phyloP scores from a whole-genome alignment of 345 rosid genomes.

The Turnera subulata region DNA sequence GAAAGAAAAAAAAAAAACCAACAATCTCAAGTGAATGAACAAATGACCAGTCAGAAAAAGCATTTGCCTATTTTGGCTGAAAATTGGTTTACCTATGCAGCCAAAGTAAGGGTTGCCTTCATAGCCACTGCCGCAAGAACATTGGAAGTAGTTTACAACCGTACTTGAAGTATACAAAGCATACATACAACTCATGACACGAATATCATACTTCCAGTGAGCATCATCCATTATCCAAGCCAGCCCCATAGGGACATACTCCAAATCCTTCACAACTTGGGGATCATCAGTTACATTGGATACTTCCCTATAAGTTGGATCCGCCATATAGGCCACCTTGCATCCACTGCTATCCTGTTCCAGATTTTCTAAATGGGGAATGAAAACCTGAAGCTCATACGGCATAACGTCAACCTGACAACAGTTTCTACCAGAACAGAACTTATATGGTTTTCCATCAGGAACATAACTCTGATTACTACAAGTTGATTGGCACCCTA shows the following conservation, averaged over 20 bases:
- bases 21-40: too few relatives aligned
- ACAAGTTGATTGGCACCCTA: constrained; percentile 9
- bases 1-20: neutral
- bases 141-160: neutral
- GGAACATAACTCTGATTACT: too few relatives aligned
- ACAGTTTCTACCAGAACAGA: neutral
- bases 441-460: neutral
- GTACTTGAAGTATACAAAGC: too few relatives aligned
- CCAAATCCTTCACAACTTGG: neutral
- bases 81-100: constrained; percentile 10
- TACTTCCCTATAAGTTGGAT: neutral
- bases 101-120: constrained; percentile 19
- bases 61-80: too few relatives aligned
- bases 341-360: neutral
- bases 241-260: neutral
- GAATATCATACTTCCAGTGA: rapidly evolving
- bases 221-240: neutral
- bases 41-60: neutral
- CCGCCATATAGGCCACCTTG: neutral
- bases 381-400: neutral
- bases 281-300: neutral
- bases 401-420: neutral
- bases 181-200: rapidly evolving
- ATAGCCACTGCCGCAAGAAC: neutral
- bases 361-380: neutral